phyloP scores from a whole-genome alignment of 2,329 filamentous ascomycete genomes.

The Paraphoma chrysanthemicola region DNA sequence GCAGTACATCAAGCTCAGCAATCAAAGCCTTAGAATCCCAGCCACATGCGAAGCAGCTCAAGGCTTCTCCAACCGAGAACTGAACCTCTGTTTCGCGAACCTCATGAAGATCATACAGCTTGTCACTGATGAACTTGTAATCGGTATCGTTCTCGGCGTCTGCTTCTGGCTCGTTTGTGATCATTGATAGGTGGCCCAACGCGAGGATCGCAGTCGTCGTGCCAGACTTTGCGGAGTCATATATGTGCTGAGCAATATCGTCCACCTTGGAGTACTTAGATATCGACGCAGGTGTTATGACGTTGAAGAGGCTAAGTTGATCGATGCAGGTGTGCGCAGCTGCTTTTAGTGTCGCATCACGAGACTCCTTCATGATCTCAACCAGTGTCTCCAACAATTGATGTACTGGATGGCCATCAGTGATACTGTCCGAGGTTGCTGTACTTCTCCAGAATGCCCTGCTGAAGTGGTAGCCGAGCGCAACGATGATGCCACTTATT shows the following conservation, averaged over 20 bases:
- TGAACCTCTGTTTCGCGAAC: constrained; percentile 86
- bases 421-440: constrained; percentile 17
- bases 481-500: constrained; percentile 67
- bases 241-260: constrained; percentile 67
- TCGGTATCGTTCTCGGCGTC: constrained; percentile 39
- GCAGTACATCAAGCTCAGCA: constrained; percentile 77
- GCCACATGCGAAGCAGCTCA: constrained; percentile 77
- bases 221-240: constrained; percentile 75
- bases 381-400: constrained; percentile 55
- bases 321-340: constrained; percentile 65
- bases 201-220: constrained; percentile 83
- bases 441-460: constrained; percentile 60
- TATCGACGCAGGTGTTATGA: constrained; percentile 55
- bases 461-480: constrained; percentile 65
- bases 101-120: constrained; percentile 79
- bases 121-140: constrained; percentile 66
- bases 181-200: constrained; percentile 77
- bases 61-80: constrained; percentile 87
- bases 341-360: constrained; percentile 64
- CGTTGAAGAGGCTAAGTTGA: constrained; percentile 66
- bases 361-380: constrained; percentile 60
- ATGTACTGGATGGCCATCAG: constrained; percentile 47
- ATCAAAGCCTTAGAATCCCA: constrained; percentile 85
- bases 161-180: constrained; percentile 54
- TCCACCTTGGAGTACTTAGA: constrained; percentile 47